Percentiles rank a stretch among this genome's conserved stretches.
phyloP scores from a whole-genome alignment of 768 basidiomycete genomes.

The Pseudohyphozyma bogoriensis region DNA sequence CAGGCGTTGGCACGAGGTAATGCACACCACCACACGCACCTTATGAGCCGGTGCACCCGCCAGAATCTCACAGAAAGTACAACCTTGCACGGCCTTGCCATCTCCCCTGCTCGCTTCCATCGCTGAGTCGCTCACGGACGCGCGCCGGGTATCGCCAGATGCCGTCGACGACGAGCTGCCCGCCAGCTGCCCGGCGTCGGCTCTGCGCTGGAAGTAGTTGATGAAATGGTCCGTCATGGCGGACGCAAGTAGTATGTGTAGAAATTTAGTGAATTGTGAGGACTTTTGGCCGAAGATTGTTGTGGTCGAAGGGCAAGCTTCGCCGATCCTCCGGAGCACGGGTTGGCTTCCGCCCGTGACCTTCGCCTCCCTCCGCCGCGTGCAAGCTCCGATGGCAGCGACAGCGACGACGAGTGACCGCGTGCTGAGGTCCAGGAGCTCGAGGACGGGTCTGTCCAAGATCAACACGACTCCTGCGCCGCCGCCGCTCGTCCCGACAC shows the following conservation, averaged over 20 bases:
- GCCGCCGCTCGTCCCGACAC: neutral
- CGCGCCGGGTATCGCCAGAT: neutral
- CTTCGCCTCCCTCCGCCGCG: neutral
- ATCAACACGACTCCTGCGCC: neutral
- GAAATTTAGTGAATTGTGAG: too few species aligned
- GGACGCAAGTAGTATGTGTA: too few species aligned
- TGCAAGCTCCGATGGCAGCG: neutral
- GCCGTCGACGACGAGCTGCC: neutral
- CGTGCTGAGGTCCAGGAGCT: too few species aligned
- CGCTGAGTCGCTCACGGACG: neutral
- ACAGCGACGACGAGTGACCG: too few species aligned
- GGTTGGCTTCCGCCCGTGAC: neutral
- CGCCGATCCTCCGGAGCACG: neutral
- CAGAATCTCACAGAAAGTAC: conserved; percentile 12
- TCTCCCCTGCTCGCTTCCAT: neutral
- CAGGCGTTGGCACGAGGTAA: neutral
- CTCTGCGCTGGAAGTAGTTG: conserved; percentile 5
- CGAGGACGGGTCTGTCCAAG: too few species aligned
- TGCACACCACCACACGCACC: neutral
- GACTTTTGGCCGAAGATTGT: neutral
- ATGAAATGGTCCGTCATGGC: conserved; percentile 15
- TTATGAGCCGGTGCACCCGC: neutral
- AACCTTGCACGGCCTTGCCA: neutral
- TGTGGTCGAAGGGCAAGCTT: neutral
- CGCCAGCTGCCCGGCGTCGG: neutral